These are phyloP conservation scores for Poterioochromonas sp. DNA, from an alignment of 352 stramenopile species.

Conservation along the genomic window DNA sequence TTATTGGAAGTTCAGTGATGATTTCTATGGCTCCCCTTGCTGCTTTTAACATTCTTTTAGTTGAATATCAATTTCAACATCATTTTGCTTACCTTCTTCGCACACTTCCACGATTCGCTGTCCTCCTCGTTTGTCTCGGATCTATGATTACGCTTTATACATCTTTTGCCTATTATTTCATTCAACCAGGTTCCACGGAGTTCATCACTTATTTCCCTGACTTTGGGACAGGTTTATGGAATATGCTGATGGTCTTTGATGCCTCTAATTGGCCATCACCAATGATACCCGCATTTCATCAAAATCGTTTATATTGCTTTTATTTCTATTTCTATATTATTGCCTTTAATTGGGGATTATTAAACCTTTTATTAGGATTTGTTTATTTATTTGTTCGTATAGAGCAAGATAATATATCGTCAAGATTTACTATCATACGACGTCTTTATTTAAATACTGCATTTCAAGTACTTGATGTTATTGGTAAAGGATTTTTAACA, in stretches of 20 bases:
- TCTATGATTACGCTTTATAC: neutral
- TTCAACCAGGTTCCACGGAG: neutral
- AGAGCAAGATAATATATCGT: neutral
- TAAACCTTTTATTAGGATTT: slow-evolving; percentile 9
- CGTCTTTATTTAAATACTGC: no score
- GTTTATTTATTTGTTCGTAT: neutral
- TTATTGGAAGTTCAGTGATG: neutral
- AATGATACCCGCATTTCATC: neutral
- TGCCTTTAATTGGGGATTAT: neutral
- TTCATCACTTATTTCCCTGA: neutral
- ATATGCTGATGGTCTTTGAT: slow-evolving; percentile 20
- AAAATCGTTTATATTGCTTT: neutral
- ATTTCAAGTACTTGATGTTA: neutral
- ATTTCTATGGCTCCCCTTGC: neutral
- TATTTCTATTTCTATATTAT: slow-evolving; percentile 9
- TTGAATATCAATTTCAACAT: neutral
- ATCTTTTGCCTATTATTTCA: neutral
- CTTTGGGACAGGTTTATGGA: slow-evolving; percentile 1
- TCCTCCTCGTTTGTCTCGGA: neutral
- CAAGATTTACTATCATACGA: no score
- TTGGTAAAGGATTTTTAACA: neutral
- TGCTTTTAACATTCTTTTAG: neutral
- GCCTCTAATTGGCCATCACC: slow-evolving; percentile 4
- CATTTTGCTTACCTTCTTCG: neutral
- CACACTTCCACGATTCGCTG: neutral